Evolutionary conservation across 225 moss, liverwort and hornwort species (phyloP).

Genomic region (Marchantia paleacea): DNA sequence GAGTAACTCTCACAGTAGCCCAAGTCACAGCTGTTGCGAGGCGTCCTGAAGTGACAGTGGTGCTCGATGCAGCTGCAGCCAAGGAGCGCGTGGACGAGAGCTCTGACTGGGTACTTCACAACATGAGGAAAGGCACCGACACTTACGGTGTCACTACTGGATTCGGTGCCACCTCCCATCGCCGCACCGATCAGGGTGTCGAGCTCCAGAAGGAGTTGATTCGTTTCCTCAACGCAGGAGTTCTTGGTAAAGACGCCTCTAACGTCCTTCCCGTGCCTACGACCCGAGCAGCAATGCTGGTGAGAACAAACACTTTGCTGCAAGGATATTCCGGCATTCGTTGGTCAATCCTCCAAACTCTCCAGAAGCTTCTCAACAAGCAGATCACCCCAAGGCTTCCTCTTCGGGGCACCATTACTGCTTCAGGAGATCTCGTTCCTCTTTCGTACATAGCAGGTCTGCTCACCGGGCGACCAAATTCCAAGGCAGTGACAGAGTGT

Average conservation of each 20-base stretch:
- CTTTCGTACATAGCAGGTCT: slow-evolving; percentile 61
- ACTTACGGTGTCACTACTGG: slow-evolving; percentile 29
- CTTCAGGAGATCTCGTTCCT: slow-evolving; percentile 67
- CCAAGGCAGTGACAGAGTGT: slow-evolving; percentile 26
- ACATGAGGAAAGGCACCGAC: slow-evolving; percentile 24
- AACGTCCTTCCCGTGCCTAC: slow-evolving; percentile 19
- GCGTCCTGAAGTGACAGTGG: slow-evolving; percentile 29
- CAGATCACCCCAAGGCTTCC: slow-evolving; percentile 61
- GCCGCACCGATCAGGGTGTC: slow-evolving; percentile 16
- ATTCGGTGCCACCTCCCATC: slow-evolving; percentile 29
- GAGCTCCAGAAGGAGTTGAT: slow-evolving; percentile 27
- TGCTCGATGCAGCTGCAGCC: slow-evolving; percentile 19
- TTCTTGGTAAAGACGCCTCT: slow-evolving; percentile 16
- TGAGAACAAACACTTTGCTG: slow-evolving; percentile 26
- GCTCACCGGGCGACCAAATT: slow-evolving; percentile 33
- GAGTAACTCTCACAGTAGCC: slow-evolving; percentile 37
- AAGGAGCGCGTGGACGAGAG: slow-evolving; percentile 25
- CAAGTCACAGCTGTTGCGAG: slow-evolving; percentile 44
- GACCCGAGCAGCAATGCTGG: slow-evolving; percentile 28
- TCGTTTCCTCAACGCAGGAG: slow-evolving; percentile 27
- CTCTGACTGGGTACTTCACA: slow-evolving; percentile 24
- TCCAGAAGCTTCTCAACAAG: slow-evolving; percentile 54
- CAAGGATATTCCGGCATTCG: slow-evolving; percentile 30
- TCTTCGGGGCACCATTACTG: slow-evolving; percentile 54
- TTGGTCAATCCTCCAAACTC: slow-evolving; percentile 23